A percentile compares a stretch with the other conserved stretches of the same genome.
These are phyloP conservation scores for Hypomyces perniciosus DNA, from an alignment of 2,329 filamentous ascomycete species.

Conservation along the genomic window DNA sequence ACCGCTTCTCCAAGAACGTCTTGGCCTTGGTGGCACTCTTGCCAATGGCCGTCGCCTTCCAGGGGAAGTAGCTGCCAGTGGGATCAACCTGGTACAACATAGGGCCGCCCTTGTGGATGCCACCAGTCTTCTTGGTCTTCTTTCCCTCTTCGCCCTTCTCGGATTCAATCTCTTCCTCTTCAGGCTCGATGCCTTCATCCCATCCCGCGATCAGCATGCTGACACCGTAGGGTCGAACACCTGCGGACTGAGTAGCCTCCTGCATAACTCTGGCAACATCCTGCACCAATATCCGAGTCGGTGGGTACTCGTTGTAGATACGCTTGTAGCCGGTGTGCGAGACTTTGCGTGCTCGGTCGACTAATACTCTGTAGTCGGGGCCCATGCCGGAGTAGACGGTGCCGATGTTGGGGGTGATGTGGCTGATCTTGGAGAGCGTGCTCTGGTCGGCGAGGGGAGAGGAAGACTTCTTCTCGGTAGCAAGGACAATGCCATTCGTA, in stretches of 20 bases:
- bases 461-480: slow-evolving; percentile 98
- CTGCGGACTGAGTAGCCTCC: slow-evolving; percentile 95
- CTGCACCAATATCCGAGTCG: slow-evolving; percentile 96
- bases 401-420: slow-evolving; percentile 97
- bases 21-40: slow-evolving; percentile 98
- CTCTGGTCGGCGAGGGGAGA: slow-evolving; percentile 93
- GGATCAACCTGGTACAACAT: slow-evolving; percentile 99
- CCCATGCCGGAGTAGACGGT: slow-evolving; percentile 99
- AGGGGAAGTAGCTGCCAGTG: slow-evolving; percentile 97
- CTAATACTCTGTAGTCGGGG: slow-evolving; percentile 93
- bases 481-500: slow-evolving; percentile 97
- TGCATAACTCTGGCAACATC: slow-evolving; percentile 98
- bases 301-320: slow-evolving; percentile 99
- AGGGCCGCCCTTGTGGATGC: slow-evolving; percentile 89
- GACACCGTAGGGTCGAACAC: slow-evolving; percentile 94
- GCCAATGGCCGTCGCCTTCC: slow-evolving; percentile 98
- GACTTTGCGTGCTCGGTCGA: slow-evolving; percentile 96
- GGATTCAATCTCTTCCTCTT: slow-evolving; percentile 57
- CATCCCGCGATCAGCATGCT: slow-evolving; percentile 92
- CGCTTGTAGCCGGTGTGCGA: slow-evolving; percentile 98
- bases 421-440: slow-evolving; percentile 93
- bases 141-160: slow-evolving; percentile 66
- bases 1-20: slow-evolving; percentile 98
- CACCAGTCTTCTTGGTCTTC: slow-evolving; percentile 79
- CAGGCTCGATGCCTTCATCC: slow-evolving; percentile 93